phyloP scores from a whole-genome alignment of 495 filamentous ascomycete species.

The Xylaria palmicola region DNA sequence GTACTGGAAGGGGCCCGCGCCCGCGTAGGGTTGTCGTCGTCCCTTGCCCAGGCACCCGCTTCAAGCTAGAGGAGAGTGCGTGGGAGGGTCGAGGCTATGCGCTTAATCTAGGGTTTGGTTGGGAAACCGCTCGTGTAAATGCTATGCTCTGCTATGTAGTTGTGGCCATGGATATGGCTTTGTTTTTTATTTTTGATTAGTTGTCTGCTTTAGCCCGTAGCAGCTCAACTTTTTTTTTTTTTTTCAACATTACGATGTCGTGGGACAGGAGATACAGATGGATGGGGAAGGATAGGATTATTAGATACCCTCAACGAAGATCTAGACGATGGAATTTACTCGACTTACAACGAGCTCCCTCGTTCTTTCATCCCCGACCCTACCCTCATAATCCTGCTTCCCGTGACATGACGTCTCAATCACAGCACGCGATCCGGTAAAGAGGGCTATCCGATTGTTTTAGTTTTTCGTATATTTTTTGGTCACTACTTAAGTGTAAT shows the following conservation, averaged over 20 bases:
- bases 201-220: too few species aligned
- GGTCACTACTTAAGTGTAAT: too few species aligned
- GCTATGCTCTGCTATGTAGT: background rate
- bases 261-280: background rate
- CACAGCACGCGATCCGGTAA: background rate
- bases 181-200: background rate
- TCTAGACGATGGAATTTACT: constrained; percentile 10
- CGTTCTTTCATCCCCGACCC: too few species aligned
- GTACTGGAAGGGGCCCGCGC: constrained; percentile 56
- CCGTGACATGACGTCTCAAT: too few species aligned
- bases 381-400: too few species aligned
- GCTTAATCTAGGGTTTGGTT: background rate
- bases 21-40: background rate
- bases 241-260: constrained; percentile 9
- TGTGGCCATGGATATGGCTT: background rate
- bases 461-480: background rate
- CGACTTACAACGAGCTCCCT: too few species aligned
- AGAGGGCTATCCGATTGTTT: background rate
- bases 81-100: background rate
- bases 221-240: background rate
- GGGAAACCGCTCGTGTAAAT: background rate
- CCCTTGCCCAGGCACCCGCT: background rate
- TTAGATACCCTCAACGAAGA: constrained; percentile 21
- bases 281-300: background rate
- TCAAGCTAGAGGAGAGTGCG: too few species aligned